Conservation (phyloP, 179 eudicot genomes). For the Actinidia chinensis region DNA sequence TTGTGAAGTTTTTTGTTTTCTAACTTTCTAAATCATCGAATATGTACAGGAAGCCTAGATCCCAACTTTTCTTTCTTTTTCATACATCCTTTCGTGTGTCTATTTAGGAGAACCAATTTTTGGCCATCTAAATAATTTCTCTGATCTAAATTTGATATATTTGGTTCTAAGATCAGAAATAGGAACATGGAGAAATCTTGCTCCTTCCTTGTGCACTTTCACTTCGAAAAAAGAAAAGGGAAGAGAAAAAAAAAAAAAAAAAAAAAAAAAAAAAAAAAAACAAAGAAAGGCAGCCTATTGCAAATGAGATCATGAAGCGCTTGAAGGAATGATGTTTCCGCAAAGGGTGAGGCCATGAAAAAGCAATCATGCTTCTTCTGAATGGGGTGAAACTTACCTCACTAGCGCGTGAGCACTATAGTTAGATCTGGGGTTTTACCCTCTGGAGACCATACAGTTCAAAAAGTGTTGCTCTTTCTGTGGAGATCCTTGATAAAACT, state of each 20-base stretch:
- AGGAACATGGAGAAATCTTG: constrained; percentile 70
- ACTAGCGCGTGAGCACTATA: constrained; percentile 68
- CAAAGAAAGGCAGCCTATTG: too few relatives aligned
- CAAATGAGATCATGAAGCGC: constrained; percentile 84
- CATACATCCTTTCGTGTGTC: too few relatives aligned
- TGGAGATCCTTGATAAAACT: constrained; percentile 79
- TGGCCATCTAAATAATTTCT: too few relatives aligned
- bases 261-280: constrained; percentile 87
- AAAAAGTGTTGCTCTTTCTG: constrained; percentile 62
- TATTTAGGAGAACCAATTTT: too few relatives aligned
- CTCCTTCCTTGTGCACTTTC: constrained; percentile 64
- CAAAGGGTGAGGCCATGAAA: constrained; percentile 76
- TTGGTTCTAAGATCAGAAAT: too few relatives aligned
- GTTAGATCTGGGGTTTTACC: constrained; percentile 79
- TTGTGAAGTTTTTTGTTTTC: too few relatives aligned
- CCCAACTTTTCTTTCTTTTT: too few relatives aligned
- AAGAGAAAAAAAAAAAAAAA: too few relatives aligned
- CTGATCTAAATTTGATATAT: too few relatives aligned
- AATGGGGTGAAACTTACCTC: constrained; percentile 81
- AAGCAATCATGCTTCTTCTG: constrained; percentile 75
- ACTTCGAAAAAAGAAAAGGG: too few relatives aligned
- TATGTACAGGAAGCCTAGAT: too few relatives aligned
- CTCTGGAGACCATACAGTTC: constrained; percentile 72
- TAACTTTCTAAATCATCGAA: too few relatives aligned
- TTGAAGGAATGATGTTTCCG: constrained; percentile 62